Evolutionary conservation across 2,329 filamentous ascomycete species (phyloP).

Genomic region (Fusarium nodosum): DNA sequence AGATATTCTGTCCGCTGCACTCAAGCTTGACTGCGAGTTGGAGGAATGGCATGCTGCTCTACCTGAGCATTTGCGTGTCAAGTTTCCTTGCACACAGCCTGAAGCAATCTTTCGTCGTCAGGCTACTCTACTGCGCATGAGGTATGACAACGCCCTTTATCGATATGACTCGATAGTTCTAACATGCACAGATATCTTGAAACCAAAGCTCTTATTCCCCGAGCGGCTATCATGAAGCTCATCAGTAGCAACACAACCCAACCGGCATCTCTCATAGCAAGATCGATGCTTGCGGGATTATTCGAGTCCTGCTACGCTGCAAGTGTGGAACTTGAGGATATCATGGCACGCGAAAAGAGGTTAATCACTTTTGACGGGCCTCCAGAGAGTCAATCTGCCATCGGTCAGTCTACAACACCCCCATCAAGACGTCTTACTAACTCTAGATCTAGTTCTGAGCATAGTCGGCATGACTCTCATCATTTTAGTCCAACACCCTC

Average conservation of each 20-base stretch:
- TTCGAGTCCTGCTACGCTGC: slow-evolving; percentile 43
- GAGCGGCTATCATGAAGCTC: slow-evolving; percentile 45
- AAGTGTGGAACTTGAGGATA: slow-evolving; percentile 45
- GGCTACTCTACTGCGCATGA: slow-evolving; percentile 43
- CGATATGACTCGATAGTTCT: not conserved
- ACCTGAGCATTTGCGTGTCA: slow-evolving; percentile 41
- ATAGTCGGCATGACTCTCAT: slow-evolving; percentile 46
- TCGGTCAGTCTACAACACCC: slow-evolving; percentile 33
- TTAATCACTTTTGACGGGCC: slow-evolving; percentile 40
- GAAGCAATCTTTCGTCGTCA: slow-evolving; percentile 45
- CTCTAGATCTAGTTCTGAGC: slow-evolving; percentile 27
- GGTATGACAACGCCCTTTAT: slow-evolving; percentile 3
- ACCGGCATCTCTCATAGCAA: slow-evolving; percentile 32
- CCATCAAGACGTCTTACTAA: slow-evolving; percentile 1
- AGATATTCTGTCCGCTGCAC: slow-evolving; percentile 33
- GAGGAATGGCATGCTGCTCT: slow-evolving; percentile 43
- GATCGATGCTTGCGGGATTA: slow-evolving; percentile 38
- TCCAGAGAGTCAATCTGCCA: slow-evolving; percentile 40
- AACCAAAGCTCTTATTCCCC: slow-evolving; percentile 41
- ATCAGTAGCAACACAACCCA: slow-evolving; percentile 16
- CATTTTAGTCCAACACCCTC: slow-evolving; percentile 42
- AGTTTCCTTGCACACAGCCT: slow-evolving; percentile 34
- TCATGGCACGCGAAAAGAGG: slow-evolving; percentile 42
- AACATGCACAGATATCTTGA: slow-evolving; percentile 42
- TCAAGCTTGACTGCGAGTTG: slow-evolving; percentile 42